A percentile compares a stretch with the other conserved stretches of the same genome.
Evolutionary conservation across 495 filamentous ascomycete genomes (phyloP).

Genomic region (Penicillium fimorum): DNA sequence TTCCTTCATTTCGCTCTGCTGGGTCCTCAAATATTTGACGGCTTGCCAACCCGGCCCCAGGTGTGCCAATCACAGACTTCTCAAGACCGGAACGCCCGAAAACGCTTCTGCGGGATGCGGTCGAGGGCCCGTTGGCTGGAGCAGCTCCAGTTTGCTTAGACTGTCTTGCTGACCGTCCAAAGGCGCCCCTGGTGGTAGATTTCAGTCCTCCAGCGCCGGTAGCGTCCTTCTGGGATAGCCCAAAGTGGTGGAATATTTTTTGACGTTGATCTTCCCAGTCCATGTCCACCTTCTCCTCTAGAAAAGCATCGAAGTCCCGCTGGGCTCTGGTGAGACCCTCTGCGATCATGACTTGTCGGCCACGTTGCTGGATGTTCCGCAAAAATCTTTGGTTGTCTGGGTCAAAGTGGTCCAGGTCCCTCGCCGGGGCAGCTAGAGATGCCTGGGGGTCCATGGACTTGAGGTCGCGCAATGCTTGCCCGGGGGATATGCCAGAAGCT

Average conservation of each 20-base stretch:
- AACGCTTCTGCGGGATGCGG: conserved; percentile 53
- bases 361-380: conserved; percentile 80
- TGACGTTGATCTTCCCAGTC: conserved; percentile 94
- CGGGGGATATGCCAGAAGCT: conserved; percentile 81
- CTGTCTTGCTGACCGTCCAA: conserved; percentile 57
- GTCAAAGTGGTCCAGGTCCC: conserved; percentile 54
- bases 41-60: conserved; percentile 54
- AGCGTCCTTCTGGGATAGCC: conserved; percentile 67
- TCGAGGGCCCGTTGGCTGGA: conserved; percentile 31
- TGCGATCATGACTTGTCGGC: conserved; percentile 83
- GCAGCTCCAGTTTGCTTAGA: conserved; percentile 32
- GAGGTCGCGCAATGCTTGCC: conserved; percentile 73
- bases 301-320: conserved; percentile 84
- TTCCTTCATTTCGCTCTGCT: conserved; percentile 49
- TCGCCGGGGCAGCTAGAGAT: conserved; percentile 40
- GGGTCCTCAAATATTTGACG: conserved; percentile 66
- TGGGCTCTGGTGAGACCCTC: conserved; percentile 84
- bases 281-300: conserved; percentile 91
- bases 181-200: conserved; percentile 46
- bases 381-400: conserved; percentile 82
- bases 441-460: conserved; percentile 55
- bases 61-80: conserved; percentile 80
- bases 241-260: conserved; percentile 94
- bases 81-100: conserved; percentile 72
- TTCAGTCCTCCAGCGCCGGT: conserved; percentile 40